Conservation (phyloP, 345 rosid species). For the Theobroma cacao region DNA sequence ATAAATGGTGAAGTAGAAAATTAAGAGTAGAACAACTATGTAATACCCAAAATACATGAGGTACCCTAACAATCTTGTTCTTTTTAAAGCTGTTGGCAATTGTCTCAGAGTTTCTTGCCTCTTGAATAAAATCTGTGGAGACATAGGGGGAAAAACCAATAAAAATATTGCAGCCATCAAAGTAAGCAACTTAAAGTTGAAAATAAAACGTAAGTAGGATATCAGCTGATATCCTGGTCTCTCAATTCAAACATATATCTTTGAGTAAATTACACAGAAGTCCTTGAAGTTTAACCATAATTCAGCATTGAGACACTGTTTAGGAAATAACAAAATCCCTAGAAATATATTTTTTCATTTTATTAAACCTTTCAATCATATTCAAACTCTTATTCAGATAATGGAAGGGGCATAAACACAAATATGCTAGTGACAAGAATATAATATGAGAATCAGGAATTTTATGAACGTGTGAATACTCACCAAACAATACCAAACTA, state of each 20-base stretch:
- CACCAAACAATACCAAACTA: background rate
- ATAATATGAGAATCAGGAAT: background rate
- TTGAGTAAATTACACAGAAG: background rate
- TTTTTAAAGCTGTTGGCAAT: constrained; percentile 61
- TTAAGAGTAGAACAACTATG: background rate
- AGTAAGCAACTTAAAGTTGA: constrained; percentile 1
- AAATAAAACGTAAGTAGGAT: background rate
- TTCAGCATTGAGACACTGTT: background rate
- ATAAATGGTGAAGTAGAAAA: background rate
- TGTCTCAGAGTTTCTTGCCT: constrained; percentile 74
- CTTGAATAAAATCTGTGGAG: constrained; percentile 74
- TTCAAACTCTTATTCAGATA: background rate
- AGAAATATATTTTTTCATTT: background rate
- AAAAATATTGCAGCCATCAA: background rate
- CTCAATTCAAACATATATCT: background rate
- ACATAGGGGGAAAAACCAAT: background rate
- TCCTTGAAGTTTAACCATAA: background rate
- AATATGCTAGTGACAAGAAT: background rate
- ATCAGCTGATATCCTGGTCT: background rate
- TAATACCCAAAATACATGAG: constrained; percentile 70
- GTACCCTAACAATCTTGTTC: constrained; percentile 56
- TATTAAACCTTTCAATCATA: background rate
- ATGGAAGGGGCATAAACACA: background rate
- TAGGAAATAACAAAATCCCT: background rate
- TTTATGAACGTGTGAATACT: background rate